A percentile compares a stretch with the other conserved stretches of the same genome.
These are phyloP conservation scores for Colletotrichum siamense DNA, from an alignment of 2,329 filamentous ascomycete genomes.

Conservation along the genomic window DNA sequence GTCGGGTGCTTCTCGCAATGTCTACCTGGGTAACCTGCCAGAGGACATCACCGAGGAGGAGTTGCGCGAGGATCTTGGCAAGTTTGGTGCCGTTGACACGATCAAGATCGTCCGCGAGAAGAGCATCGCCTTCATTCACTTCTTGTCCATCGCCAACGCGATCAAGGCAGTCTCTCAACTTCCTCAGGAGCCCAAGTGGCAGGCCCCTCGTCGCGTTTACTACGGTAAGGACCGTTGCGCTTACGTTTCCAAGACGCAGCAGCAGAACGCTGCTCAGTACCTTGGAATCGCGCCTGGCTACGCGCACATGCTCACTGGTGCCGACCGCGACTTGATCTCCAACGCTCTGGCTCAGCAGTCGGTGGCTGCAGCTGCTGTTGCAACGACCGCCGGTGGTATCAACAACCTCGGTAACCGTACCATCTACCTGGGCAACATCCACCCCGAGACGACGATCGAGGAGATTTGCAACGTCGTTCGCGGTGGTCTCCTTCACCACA, in stretches of 20 bases:
- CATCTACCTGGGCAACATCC: conserved; percentile 97
- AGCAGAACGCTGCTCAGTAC: conserved; percentile 98
- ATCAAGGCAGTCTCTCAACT: conserved; percentile 98
- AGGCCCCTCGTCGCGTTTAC: conserved; percentile 92
- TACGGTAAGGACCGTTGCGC: conserved; percentile 99
- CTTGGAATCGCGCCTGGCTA: conserved; percentile 96
- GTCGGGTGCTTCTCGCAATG: conserved; percentile 94
- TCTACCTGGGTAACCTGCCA: conserved; percentile 91
- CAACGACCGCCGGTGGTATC: conserved; percentile 93
- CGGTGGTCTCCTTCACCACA: conserved; percentile 93
- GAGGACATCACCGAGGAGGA: conserved; percentile 93
- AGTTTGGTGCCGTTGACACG: conserved; percentile 96
- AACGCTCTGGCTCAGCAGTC: conserved; percentile 97
- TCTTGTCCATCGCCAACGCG: conserved; percentile 94
- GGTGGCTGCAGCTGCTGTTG: conserved; percentile 93
- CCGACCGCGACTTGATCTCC: conserved; percentile 95
- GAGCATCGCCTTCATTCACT: conserved; percentile 97
- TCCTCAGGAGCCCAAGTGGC: conserved; percentile 96
- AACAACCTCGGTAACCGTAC: conserved; percentile 98
- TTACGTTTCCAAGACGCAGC: conserved; percentile 98
- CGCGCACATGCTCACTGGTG: conserved; percentile 93
- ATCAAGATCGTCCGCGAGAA: conserved; percentile 98
- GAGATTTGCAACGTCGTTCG: conserved; percentile 99
- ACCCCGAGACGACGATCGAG: conserved; percentile 98
- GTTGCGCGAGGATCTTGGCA: conserved; percentile 90